Evolutionary conservation across 2,329 filamentous ascomycete genomes (phyloP), one percentile per base, ranked within the genome.

Genomic region (Cordyceps fumosorosea): DNA sequence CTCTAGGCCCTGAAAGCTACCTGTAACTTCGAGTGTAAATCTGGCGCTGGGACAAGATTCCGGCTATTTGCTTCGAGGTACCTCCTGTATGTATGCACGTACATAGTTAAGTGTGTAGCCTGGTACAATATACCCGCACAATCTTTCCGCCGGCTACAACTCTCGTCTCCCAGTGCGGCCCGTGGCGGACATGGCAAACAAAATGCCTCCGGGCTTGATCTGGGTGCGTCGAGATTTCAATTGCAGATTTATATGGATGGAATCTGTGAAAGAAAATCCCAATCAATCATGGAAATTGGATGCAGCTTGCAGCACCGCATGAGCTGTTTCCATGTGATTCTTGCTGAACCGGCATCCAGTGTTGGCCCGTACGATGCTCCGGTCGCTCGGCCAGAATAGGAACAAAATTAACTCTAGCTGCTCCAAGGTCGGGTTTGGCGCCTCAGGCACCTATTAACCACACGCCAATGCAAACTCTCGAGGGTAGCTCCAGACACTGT

Each of bases 361-460:
- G 54, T 56, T 56, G 26, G 42, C 54, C 54, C 54, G 54, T 24
- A 10, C 12, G 14, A 32, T 22, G 37, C 53, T 44, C 40, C 16
- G n/a, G 32, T 16, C 11, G 54, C 12, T 56, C 54, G 54, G 53
- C 53, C 37, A 56, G 40, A 56, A 45, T 56, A 56, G 53, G 54
- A 47, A 56, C 54, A 45, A 37, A 37, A 32, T 32, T 32, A 44
- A 16, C 5, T 44, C 6, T n/a, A n/a, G 42, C 42, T 44, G 42
- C 18, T 44, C 1, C 16, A 44, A 37, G 8, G 34, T 37, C 1
- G 24, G 24, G 40, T 29, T 56, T 48, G 44, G 3, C 3, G 55
- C 55, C 42, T 57, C 55, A 57, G 55, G 55, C 55, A 57, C 7
- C 42, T 7, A 29, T 29, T 29, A 14, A 3, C n/a, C 11, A 12